phyloP scores from a whole-genome alignment of 2,329 filamentous ascomycete species.

The Hymenoscyphus occultus region DNA sequence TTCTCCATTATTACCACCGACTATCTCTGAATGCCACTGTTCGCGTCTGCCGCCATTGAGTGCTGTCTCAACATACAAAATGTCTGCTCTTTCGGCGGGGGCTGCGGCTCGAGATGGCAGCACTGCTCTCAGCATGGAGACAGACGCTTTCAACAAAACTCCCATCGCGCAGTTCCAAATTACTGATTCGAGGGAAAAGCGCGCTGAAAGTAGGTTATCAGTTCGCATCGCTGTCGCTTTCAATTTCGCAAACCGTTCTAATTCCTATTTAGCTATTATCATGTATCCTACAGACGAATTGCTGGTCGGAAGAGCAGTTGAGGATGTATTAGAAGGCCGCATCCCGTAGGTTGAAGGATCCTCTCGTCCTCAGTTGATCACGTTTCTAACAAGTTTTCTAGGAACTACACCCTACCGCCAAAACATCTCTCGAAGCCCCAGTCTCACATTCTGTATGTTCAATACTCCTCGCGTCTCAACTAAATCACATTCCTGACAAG shows the following conservation, averaged over 20 bases:
- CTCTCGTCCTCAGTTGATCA: neutral
- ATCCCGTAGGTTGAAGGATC: neutral
- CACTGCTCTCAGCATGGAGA: neutral
- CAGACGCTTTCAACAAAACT: neutral
- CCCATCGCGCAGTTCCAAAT: neutral
- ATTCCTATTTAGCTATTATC: neutral
- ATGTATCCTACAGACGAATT: neutral
- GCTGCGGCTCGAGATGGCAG: neutral
- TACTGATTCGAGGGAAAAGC: neutral
- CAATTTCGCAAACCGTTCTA: neutral
- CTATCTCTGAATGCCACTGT: neutral
- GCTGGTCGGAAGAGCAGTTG: neutral
- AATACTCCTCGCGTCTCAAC: neutral
- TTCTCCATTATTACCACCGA: neutral
- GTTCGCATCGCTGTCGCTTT: neutral
- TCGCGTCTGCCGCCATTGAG: neutral
- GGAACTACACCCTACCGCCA: slow-evolving; percentile 38
- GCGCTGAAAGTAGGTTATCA: neutral
- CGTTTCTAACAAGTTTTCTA: neutral
- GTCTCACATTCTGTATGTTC: slow-evolving; percentile 23
- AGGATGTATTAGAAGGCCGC: neutral
- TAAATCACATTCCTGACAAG: neutral
- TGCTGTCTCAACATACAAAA: neutral
- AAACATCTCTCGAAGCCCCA: slow-evolving; percentile 49
- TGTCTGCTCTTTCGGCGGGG: neutral